These are phyloP conservation scores for Nissolia schottii DNA, from an alignment of 306 rosid genomes.

Conservation along the genomic window DNA sequence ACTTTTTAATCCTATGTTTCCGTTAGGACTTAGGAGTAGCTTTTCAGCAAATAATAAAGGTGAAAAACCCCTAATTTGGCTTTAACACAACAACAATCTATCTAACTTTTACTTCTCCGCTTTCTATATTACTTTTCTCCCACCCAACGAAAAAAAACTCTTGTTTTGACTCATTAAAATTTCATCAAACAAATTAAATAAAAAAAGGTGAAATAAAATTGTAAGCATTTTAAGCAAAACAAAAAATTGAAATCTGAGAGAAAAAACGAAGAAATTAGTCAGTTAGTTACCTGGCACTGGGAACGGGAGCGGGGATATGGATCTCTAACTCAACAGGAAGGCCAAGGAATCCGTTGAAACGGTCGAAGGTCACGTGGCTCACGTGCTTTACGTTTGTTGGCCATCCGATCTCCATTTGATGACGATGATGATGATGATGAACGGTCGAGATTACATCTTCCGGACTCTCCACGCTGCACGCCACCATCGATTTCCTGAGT, in stretches of 20 bases:
- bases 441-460: slow-evolving; percentile 76
- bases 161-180: neutral
- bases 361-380: slow-evolving; percentile 87
- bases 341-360: slow-evolving; percentile 91
- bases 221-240: slow-evolving; percentile 9
- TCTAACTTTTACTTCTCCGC: slow-evolving; percentile 16
- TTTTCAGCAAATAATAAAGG: slow-evolving; percentile 12
- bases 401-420: slow-evolving; percentile 93
- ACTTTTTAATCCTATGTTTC: slow-evolving; percentile 22
- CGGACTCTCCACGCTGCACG: slow-evolving; percentile 69
- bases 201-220: neutral
- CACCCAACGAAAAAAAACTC: neutral
- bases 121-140: neutral
- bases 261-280: neutral
- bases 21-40: slow-evolving; percentile 16
- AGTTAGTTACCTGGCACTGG: slow-evolving; percentile 98
- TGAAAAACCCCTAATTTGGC: neutral
- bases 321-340: slow-evolving; percentile 85
- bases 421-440: no score
- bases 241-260: neutral
- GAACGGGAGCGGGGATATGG: slow-evolving; percentile 84
- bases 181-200: neutral
- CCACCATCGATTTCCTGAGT: slow-evolving; percentile 84
- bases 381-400: slow-evolving; percentile 84
- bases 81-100: neutral